Evolutionary conservation across 192 early-diverging fungal species (phyloP).

Genomic region (Podila minutissima): DNA sequence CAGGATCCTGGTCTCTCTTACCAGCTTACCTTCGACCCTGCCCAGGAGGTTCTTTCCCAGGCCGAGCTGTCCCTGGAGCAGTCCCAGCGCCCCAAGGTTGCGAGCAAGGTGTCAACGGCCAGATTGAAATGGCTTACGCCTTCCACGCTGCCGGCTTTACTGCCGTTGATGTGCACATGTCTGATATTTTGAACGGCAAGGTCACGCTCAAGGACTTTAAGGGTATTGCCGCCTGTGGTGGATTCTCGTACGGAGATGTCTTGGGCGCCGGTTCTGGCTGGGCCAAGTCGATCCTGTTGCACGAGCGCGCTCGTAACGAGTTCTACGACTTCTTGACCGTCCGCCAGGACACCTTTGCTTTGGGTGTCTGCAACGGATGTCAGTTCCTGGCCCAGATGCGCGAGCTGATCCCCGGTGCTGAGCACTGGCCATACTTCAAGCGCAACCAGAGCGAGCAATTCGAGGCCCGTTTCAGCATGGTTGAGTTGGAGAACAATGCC

Average conservation of each 20-base stretch:
- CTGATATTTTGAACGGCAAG: constrained; percentile 81
- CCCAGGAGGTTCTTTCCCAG: constrained; percentile 55
- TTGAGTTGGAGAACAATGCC: constrained; percentile 66
- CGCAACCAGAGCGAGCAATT: constrained; percentile 95
- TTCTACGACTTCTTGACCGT: constrained; percentile 83
- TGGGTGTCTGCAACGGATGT: constrained; percentile 99
- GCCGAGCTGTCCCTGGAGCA: constrained; percentile 19
- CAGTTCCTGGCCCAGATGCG: constrained; percentile 93
- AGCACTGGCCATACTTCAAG: constrained; percentile 92
- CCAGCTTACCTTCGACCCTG: constrained; percentile 83
- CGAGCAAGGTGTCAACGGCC: constrained; percentile 98
- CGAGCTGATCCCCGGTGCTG: constrained; percentile 87
- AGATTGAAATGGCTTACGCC: constrained; percentile 94
- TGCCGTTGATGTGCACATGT: constrained; percentile 98
- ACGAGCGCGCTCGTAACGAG: constrained; percentile 73
- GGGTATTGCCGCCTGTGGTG: constrained; percentile 95
- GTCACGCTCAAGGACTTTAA: constrained; percentile 75
- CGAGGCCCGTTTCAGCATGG: constrained; percentile 89
- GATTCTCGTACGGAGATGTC: constrained; percentile 99
- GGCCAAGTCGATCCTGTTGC: constrained; percentile 91
- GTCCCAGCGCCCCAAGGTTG: constrained; percentile 78
- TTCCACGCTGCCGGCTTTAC: constrained; percentile 95
- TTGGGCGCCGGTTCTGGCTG: constrained; percentile 98
- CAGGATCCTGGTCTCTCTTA: constrained; percentile 84
- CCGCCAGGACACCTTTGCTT: constrained; percentile 89